Evolutionary conservation across 352 stramenopile species (phyloP), one percentile per base, ranked within the genome.

Genomic region (Phytophthora quininea): DNA sequence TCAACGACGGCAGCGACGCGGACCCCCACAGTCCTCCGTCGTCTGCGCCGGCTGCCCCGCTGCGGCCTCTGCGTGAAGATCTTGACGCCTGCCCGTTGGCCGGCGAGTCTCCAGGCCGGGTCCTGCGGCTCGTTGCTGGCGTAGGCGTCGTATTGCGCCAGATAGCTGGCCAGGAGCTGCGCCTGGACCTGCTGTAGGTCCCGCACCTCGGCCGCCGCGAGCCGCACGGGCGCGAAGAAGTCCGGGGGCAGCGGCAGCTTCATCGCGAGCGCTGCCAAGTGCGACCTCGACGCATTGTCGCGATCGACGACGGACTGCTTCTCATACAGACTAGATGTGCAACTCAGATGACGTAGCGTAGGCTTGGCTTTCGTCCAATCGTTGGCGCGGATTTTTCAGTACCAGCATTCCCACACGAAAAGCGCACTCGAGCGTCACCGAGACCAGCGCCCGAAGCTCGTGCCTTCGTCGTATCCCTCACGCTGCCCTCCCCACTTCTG

Each of bases 141-240:
- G 29, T 68, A 78, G 9, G 71, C 61, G 45, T 90, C 81, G 63
- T 90, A 92, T 12, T 80, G 77, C 45, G 69, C 54, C 35, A 89
- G 48, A 56, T 92, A 88, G 37, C 73, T 55, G 35, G 77, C 68
- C 30, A 90, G 71, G 32, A 90, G 64, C 50, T 69, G 79, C 56
- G 59, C 51, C 62, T 89, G 73, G 31, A 89, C 73, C 9, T 74
- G 59, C 33, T 76, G 67, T 19, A 90, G 66, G 67, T 90, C 72
- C 35, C 64, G 69, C 1, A 51, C 42, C 66, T 91, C 79, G 1
- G 61, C 43, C 9, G 61, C 8, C 10, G 72, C 77, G 24, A 91
- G 75, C 32, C 73, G 67, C 62, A 91, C 75, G 30, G 77, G 77
- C 19, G 72, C 73, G 62, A 86, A 86, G 64, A 86, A 86, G 54